These are phyloP conservation scores for Sphaerulina populicola DNA, from an alignment of 2,329 filamentous ascomycete genomes.

Conservation along the genomic window DNA sequence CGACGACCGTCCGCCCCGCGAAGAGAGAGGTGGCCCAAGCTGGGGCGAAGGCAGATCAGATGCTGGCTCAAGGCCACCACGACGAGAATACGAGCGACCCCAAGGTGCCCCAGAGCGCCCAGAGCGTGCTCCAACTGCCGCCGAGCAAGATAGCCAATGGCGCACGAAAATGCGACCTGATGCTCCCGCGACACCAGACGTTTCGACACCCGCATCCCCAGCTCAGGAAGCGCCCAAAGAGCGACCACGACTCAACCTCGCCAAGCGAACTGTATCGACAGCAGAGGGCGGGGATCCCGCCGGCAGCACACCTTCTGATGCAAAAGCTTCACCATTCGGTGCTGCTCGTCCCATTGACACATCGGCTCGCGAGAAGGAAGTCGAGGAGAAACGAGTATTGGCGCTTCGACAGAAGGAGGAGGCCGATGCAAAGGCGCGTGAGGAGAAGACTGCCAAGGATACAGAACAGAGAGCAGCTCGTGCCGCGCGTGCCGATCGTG, in stretches of 20 bases:
- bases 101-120: slow-evolving; percentile 35
- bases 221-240: slow-evolving; percentile 51
- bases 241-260: slow-evolving; percentile 76
- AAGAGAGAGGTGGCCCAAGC: slow-evolving; percentile 53
- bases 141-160: slow-evolving; percentile 92
- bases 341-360: slow-evolving; percentile 92
- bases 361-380: slow-evolving; percentile 73
- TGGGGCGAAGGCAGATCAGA: slow-evolving; percentile 64
- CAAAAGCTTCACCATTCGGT: slow-evolving; percentile 89
- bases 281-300: slow-evolving; percentile 44
- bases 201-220: slow-evolving; percentile 67
- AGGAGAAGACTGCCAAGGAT: slow-evolving; percentile 52
- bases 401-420: slow-evolving; percentile 75
- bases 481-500: slow-evolving; percentile 28
- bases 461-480: slow-evolving; percentile 51
- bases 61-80: slow-evolving; percentile 70
- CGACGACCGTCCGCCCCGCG: slow-evolving; percentile 47
- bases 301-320: slow-evolving; percentile 43
- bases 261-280: slow-evolving; percentile 86
- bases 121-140: slow-evolving; percentile 71
- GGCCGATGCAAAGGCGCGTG: slow-evolving; percentile 75
- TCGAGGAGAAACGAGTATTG: slow-evolving; percentile 78
- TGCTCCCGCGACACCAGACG: slow-evolving; percentile 58
- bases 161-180: slow-evolving; percentile 86
- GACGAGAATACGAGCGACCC: slow-evolving; percentile 64